Conservation (phyloP, 1,284 basidiomycete species). For the Fistulina hepatica region DNA sequence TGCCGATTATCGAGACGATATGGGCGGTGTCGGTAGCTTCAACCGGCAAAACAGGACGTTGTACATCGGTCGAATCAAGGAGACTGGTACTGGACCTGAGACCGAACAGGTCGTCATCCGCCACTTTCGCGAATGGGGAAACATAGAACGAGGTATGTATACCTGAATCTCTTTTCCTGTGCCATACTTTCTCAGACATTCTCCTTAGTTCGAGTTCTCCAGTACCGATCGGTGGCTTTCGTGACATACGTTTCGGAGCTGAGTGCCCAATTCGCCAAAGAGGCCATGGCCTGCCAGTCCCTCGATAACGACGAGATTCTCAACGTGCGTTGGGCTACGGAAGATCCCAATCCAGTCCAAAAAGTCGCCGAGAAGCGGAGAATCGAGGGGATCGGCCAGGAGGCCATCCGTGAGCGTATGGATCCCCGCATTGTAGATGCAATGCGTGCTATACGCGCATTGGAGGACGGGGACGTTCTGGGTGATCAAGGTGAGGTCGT, state of each 20-base stretch:
- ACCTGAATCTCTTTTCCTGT: constrained; percentile 1
- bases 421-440: constrained; percentile 81
- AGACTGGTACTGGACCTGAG: constrained; percentile 78
- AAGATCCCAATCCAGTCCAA: constrained; percentile 87
- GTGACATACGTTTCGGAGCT: constrained; percentile 88
- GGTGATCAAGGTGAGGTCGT: constrained; percentile 33
- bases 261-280: constrained; percentile 93
- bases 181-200: constrained; percentile 6
- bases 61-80: constrained; percentile 91
- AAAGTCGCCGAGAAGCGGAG: constrained; percentile 78
- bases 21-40: constrained; percentile 98
- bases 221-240: constrained; percentile 93
- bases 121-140: constrained; percentile 98
- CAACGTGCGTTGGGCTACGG: constrained; percentile 96
- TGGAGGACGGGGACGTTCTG: constrained; percentile 69
- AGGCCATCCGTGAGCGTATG: constrained; percentile 76
- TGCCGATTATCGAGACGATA: constrained; percentile 95
- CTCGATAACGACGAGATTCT: constrained; percentile 96
- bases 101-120: constrained; percentile 82
- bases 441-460: constrained; percentile 66
- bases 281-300: constrained; percentile 98
- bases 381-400: constrained; percentile 71
- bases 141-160: constrained; percentile 79
- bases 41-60: constrained; percentile 89
- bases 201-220: constrained; percentile 68